Conservation (phyloP, 1,284 basidiomycete genomes). For the Coniferiporia sulphurascens region DNA sequence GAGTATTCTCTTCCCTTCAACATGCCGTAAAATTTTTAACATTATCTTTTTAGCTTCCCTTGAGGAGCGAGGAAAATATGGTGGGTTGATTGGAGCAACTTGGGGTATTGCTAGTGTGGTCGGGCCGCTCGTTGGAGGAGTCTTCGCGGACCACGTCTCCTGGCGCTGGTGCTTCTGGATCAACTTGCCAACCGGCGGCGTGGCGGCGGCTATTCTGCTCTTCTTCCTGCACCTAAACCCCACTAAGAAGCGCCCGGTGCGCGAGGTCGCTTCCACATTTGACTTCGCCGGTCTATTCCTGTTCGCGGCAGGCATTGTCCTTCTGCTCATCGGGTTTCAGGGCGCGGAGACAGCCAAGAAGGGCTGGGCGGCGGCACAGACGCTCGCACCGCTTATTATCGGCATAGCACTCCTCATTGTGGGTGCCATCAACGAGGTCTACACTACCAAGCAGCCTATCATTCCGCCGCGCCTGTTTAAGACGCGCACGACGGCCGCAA, state of each 20-base stretch:
- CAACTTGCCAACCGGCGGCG: conserved; percentile 39
- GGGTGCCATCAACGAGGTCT: conserved; percentile 40
- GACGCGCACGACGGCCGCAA: conserved; percentile 39
- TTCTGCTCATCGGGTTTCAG: conserved; percentile 40
- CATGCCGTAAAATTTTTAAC: conserved; percentile 19
- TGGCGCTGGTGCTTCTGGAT: conserved; percentile 37
- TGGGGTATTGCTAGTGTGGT: conserved; percentile 36
- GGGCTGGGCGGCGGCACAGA: conserved; percentile 28
- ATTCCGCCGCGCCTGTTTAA: conserved; percentile 45
- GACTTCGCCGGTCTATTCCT: conserved; percentile 45
- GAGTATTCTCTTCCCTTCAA: conserved; percentile 19
- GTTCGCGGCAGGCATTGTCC: conserved; percentile 41
- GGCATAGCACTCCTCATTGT: conserved; percentile 38
- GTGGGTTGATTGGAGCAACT: conserved; percentile 36
- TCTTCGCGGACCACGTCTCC: conserved; percentile 35
- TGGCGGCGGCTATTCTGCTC: conserved; percentile 34
- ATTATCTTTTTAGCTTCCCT: conserved; percentile 4
- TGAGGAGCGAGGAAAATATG: conserved; percentile 32
- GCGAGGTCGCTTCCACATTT: conserved; percentile 35
- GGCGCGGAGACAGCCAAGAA: conserved; percentile 27
- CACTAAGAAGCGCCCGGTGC: conserved; percentile 27
- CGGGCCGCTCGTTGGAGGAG: conserved; percentile 40
- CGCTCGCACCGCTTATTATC: conserved; percentile 45
- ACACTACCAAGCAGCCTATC: conserved; percentile 47
- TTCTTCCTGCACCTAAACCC: conserved; percentile 32